phyloP scores from a whole-genome alignment of 495 filamentous ascomycete species.

The Choiromyces venosus region DNA sequence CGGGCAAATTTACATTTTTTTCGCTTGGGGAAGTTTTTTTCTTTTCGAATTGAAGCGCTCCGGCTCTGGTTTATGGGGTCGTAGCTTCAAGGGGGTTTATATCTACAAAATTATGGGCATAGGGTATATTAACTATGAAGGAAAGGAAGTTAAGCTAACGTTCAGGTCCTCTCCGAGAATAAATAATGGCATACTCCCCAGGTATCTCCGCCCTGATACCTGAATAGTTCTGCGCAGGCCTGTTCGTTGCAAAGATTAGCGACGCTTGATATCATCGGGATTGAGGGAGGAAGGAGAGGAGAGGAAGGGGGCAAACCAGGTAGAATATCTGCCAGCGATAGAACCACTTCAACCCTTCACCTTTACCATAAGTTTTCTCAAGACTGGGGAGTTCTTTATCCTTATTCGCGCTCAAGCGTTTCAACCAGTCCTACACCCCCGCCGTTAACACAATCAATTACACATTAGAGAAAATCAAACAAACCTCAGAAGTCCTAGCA shows the following conservation, averaged over 20 bases:
- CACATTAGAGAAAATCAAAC: slow-evolving; percentile 10
- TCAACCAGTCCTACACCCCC: slow-evolving; percentile 56
- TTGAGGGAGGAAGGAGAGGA: no score
- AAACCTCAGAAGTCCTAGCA: slow-evolving; percentile 60
- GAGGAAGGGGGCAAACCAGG: slow-evolving; percentile 41
- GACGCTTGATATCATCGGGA: not conserved
- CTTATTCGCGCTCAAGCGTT: slow-evolving; percentile 51
- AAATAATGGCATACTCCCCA: slow-evolving; percentile 61
- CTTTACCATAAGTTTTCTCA: slow-evolving; percentile 56
- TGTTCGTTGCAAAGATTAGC: not conserved
- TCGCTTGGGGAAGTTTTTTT: no score
- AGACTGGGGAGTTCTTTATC: slow-evolving; percentile 55
- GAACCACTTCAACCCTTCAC: slow-evolving; percentile 54
- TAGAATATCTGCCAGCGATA: slow-evolving; percentile 66
- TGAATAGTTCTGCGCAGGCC: slow-evolving; percentile 62
- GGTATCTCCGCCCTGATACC: slow-evolving; percentile 55
- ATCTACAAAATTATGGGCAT: not conserved
- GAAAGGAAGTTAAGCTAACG: no score
- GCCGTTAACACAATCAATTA: slow-evolving; percentile 24
- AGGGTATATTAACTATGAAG: not conserved
- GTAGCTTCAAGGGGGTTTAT: not conserved
- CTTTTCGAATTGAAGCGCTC: no score
- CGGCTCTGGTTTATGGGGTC: not conserved
- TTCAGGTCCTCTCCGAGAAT: slow-evolving; percentile 50
- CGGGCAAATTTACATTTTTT: not conserved